Conservation (phyloP, 78 protist species). For the Chrysochromulina parva region DNA sequence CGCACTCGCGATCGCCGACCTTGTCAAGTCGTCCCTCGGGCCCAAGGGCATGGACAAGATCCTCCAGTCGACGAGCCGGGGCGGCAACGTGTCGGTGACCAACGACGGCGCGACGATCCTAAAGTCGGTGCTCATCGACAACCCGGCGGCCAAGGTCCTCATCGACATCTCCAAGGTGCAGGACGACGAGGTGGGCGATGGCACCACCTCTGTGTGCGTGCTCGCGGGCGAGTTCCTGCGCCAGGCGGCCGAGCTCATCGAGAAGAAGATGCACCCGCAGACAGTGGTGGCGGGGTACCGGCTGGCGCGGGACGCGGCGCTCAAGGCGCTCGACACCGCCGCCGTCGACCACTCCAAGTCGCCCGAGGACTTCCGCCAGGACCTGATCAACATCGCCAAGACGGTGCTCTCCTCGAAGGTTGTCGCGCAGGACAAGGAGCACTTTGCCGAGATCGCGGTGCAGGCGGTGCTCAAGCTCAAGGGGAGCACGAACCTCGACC, state of each 20-base stretch:
- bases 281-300: conserved; percentile 68
- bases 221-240: conserved; percentile 96
- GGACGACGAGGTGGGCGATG: conserved; percentile 99
- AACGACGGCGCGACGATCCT: conserved; percentile 99
- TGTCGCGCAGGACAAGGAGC: conserved; percentile 71
- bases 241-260: conserved; percentile 94
- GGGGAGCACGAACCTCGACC: conserved; percentile 70
- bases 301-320: conserved; percentile 83
- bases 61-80: conserved; percentile 63
- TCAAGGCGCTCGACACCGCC: conserved; percentile 65
- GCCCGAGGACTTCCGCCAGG: conserved; percentile 75
- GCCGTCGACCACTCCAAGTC: conserved; percentile 59
- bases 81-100: conserved; percentile 74
- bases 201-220: conserved; percentile 96
- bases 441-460: conserved; percentile 92
- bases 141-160: conserved; percentile 38
- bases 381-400: conserved; percentile 91
- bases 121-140: conserved; percentile 81
- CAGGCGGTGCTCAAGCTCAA: conserved; percentile 93
- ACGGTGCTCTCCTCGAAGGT: conserved; percentile 96
- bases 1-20: conserved; percentile 97
- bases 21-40: conserved; percentile 98
- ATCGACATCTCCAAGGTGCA: conserved; percentile 89
- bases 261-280: conserved; percentile 94
- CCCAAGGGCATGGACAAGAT: conserved; percentile 99